Evolutionary conservation across 1,139 yeast species (phyloP), one percentile per base, ranked within the genome.

Genomic region (Pichia sorboxylosa): DNA sequence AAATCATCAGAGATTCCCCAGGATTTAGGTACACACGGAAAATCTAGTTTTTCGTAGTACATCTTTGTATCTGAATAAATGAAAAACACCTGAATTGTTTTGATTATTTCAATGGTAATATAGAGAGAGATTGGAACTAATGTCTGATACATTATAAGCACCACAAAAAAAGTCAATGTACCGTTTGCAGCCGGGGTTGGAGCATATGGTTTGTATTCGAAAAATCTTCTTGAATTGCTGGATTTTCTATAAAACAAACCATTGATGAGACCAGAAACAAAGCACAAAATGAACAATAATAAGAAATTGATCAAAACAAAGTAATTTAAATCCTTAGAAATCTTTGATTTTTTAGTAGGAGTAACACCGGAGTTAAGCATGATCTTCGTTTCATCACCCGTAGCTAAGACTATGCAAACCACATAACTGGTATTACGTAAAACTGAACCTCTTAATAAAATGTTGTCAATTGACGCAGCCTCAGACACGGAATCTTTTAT

Each of bases 1-100:
- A 71, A 59, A 49, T 71, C 79, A 53, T 71, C 79, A 11, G 76
- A 69, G 31, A 71, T 70, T 35, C 67, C 65, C 79, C 79, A 71
- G 1, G 75, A 63, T 44, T 70, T 69, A 1, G 78, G 78, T 2
- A 69, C 66, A 49, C 79, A 71, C 0, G 77, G 77, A 43, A 63
- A 69, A 49, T 71, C 77, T 36, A 71, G 53, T 36, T 48, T 55
- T 28, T 57, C 63, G 40, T 69, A 70, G 48, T 71, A 71, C 70
- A 71, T 66, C 27, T 44, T 39, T 16, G 61, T 52, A 50, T 69
- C 76, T 1, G 70, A 61, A 46, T 63, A 68, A 35, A 71, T 71
- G 55, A 70, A 70, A 42, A 56, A 69, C 1, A 73, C 76, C 47
- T 71, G 78, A 1, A 69, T 64, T 1, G 76, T 67, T 44, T 71